Percentiles rank a stretch among this genome's conserved stretches.
Conservation (phyloP, 345 rosid genomes). For the Camelina neglecta region DNA sequence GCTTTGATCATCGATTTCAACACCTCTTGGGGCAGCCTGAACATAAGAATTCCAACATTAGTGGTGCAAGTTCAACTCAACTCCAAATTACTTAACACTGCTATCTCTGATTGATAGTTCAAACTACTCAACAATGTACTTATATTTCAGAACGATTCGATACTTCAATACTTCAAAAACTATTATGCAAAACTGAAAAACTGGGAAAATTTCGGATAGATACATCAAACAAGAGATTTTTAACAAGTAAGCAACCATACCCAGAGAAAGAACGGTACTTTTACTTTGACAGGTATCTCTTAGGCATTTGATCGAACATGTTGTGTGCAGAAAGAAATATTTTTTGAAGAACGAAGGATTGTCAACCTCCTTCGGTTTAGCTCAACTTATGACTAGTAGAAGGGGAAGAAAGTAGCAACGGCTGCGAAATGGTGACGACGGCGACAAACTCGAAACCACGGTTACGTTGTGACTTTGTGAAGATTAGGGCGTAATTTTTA, state of each 20-base stretch:
- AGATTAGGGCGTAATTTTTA: neutral
- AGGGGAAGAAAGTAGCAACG: neutral
- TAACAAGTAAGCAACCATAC: conserved; percentile 6
- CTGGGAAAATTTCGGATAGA: neutral
- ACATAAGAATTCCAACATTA: neutral
- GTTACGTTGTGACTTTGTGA: neutral
- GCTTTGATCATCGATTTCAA: conserved; percentile 81
- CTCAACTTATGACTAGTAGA: conserved; percentile 2
- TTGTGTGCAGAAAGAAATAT: conserved; percentile 16
- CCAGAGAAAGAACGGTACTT: conserved; percentile 2
- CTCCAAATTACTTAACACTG: neutral
- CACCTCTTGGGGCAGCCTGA: conserved; percentile 77
- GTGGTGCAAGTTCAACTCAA: conserved; percentile 12
- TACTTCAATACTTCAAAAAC: conserved; percentile 5
- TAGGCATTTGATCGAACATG: conserved; percentile 29
- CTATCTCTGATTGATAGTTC: neutral
- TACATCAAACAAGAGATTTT: neutral
- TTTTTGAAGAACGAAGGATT: neutral
- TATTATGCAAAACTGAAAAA: neutral
- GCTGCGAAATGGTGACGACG: neutral
- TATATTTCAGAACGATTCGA: neutral
- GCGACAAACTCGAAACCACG: neutral
- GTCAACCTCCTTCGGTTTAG: neutral
- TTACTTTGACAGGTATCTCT: neutral
- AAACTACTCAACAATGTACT: conserved; percentile 24